A percentile compares a stretch with the other conserved stretches of the same genome.
Evolutionary conservation across 2,329 filamentous ascomycete species (phyloP).

Genomic region (Aspergillus puulaauensis): DNA sequence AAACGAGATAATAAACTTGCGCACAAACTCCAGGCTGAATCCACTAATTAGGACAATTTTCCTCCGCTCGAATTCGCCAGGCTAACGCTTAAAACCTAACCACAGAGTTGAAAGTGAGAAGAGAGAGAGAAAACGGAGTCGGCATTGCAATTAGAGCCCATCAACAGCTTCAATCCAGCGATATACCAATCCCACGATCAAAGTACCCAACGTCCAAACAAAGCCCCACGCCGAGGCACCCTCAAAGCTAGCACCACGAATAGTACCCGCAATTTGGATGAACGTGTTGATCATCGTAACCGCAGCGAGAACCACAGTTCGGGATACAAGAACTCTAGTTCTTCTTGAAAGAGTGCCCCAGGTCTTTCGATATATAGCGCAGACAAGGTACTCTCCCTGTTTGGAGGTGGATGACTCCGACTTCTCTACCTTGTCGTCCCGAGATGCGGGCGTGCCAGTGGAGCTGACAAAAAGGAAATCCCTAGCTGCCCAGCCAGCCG

Average conservation of each 20-base stretch:
- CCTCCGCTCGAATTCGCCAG: neutral
- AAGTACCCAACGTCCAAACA: slow-evolving; percentile 65
- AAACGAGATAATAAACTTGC: neutral
- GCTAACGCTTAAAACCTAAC: neutral
- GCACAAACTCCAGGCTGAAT: neutral
- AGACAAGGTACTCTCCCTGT: slow-evolving; percentile 67
- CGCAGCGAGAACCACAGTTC: slow-evolving; percentile 55
- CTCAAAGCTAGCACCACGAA: slow-evolving; percentile 67
- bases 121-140: neutral
- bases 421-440: slow-evolving; percentile 42
- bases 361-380: slow-evolving; percentile 57
- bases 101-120: neutral
- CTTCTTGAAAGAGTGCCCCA: slow-evolving; percentile 64
- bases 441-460: slow-evolving; percentile 46
- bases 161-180: slow-evolving; percentile 43
- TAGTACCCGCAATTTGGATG: slow-evolving; percentile 63
- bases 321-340: slow-evolving; percentile 62
- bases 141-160: slow-evolving; percentile 26
- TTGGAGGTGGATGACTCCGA: slow-evolving; percentile 60
- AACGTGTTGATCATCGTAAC: slow-evolving; percentile 56
- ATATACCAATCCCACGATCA: slow-evolving; percentile 32
- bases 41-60: neutral
- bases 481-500: slow-evolving; percentile 69
- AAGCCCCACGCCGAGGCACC: slow-evolving; percentile 73
- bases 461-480: slow-evolving; percentile 70